These are phyloP conservation scores for Aspergillus pseudonomiae DNA, from an alignment of 2,329 filamentous ascomycete species.

Conservation along the genomic window DNA sequence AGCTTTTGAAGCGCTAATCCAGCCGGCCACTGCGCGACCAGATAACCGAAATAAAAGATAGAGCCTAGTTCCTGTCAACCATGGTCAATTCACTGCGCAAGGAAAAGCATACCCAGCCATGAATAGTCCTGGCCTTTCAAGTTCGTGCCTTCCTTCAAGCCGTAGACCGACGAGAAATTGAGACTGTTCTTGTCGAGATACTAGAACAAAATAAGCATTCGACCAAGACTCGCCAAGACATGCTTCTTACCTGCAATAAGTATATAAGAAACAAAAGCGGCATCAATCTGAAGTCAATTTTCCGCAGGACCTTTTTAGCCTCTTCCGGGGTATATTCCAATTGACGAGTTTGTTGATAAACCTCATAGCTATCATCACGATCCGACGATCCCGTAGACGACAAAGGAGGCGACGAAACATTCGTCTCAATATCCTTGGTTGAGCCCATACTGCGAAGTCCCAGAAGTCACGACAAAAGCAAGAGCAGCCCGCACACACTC, in stretches of 20 bases:
- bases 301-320: conserved; percentile 49
- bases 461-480: neutral
- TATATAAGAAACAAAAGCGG: conserved; percentile 62
- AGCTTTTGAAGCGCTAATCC: conserved; percentile 50
- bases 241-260: conserved; percentile 56
- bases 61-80: conserved; percentile 31
- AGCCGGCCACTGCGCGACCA: conserved; percentile 49
- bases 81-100: no score
- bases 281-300: conserved; percentile 60
- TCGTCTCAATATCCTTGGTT: conserved; percentile 16
- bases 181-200: conserved; percentile 61
- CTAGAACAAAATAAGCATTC: conserved; percentile 14
- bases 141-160: conserved; percentile 32
- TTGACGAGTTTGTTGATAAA: conserved; percentile 33
- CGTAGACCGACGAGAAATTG: conserved; percentile 37
- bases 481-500: neutral
- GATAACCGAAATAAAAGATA: conserved; percentile 56
- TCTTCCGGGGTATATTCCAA: conserved; percentile 28
- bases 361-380: conserved; percentile 42
- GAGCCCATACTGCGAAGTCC: neutral
- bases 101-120: conserved; percentile 26
- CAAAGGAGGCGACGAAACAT: conserved; percentile 13
- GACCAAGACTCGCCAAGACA: neutral
- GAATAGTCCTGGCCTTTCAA: conserved; percentile 31
- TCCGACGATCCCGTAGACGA: conserved; percentile 21